A percentile compares a stretch with the other conserved stretches of the same genome.
Conservation (phyloP, 805 yeast genomes). For the Ogataea angusta region DNA sequence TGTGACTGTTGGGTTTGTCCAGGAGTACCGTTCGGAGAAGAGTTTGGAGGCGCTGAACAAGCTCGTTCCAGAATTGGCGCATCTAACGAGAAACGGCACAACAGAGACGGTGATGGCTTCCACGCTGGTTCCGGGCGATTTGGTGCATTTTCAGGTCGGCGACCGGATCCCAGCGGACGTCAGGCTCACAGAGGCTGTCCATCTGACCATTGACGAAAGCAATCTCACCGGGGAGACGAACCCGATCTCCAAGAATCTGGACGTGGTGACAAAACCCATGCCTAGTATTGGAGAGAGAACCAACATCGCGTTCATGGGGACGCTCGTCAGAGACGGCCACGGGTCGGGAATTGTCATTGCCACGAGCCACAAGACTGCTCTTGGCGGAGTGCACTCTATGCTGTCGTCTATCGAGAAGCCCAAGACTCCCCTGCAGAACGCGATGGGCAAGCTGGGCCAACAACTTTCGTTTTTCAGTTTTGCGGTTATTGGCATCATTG, state of each 20-base stretch:
- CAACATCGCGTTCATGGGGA: slow-evolving; percentile 94
- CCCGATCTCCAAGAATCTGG: slow-evolving; percentile 70
- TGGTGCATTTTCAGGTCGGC: slow-evolving; percentile 86
- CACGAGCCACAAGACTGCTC: slow-evolving; percentile 85
- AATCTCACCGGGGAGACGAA: slow-evolving; percentile 93
- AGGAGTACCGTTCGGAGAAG: slow-evolving; percentile 93
- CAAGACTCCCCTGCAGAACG: slow-evolving; percentile 91
- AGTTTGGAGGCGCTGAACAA: slow-evolving; percentile 89
- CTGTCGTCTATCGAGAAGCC: slow-evolving; percentile 95
- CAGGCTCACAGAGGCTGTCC: slow-evolving; percentile 73
- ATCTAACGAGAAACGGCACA: slow-evolving; percentile 77
- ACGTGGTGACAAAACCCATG: slow-evolving; percentile 34
- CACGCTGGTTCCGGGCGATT: slow-evolving; percentile 90
- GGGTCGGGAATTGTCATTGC: slow-evolving; percentile 93
- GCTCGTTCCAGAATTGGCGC: slow-evolving; percentile 95
- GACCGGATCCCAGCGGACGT: slow-evolving; percentile 97
- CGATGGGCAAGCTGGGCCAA: slow-evolving; percentile 94
- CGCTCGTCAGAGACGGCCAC: slow-evolving; percentile 92
- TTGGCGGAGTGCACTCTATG: slow-evolving; percentile 94
- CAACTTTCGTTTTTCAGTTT: slow-evolving; percentile 84
- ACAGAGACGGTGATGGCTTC: slow-evolving; percentile 83
- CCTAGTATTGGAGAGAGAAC: slow-evolving; percentile 53
- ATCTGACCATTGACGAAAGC: slow-evolving; percentile 85
- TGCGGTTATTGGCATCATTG: slow-evolving; percentile 85
- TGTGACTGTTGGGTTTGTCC: slow-evolving; percentile 95